Conservation (phyloP, 2,329 filamentous ascomycete genomes). For the Lithohypha guttulata region DNA sequence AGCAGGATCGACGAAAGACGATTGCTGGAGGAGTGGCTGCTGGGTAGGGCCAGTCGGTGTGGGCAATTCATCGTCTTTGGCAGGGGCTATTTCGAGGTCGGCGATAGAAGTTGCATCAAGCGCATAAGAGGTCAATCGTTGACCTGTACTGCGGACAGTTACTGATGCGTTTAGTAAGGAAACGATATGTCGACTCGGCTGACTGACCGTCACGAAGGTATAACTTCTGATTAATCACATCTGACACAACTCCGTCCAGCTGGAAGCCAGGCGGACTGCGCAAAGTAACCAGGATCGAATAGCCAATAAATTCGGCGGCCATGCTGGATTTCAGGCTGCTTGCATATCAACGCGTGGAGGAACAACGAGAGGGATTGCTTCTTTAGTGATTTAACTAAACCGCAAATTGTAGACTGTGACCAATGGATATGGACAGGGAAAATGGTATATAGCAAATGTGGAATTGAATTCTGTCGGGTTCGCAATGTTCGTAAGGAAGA, state of each 20-base stretch:
- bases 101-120: slow-evolving; percentile 49
- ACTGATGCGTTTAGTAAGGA: slow-evolving; percentile 32
- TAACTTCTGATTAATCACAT: slow-evolving; percentile 59
- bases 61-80: slow-evolving; percentile 17
- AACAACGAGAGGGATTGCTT: too few relatives aligned
- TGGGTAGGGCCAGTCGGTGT: slow-evolving; percentile 13
- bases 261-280: slow-evolving; percentile 52
- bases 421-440: too few relatives aligned
- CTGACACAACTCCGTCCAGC: slow-evolving; percentile 59
- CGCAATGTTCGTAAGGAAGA: too few relatives aligned
- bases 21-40: slow-evolving; percentile 10
- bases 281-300: slow-evolving; percentile 64
- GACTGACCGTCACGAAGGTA: slow-evolving; percentile 61
- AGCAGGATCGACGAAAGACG: slow-evolving; percentile 63
- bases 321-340: slow-evolving; percentile 32
- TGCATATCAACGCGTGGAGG: slow-evolving; percentile 3
- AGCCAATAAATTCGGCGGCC: slow-evolving; percentile 62
- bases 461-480: too few relatives aligned
- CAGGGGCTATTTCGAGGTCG: slow-evolving; percentile 44
- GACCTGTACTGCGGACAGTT: slow-evolving; percentile 39
- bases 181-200: slow-evolving; percentile 27
- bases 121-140: slow-evolving; percentile 42
- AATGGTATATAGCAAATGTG: too few relatives aligned
- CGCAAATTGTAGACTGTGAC: slow-evolving; percentile 4
- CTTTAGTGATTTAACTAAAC: neutral